Evolutionary conservation across 352 stramenopile species (phyloP), one percentile per base, ranked within the genome.

Genomic region (Pythium brassicae): DNA sequence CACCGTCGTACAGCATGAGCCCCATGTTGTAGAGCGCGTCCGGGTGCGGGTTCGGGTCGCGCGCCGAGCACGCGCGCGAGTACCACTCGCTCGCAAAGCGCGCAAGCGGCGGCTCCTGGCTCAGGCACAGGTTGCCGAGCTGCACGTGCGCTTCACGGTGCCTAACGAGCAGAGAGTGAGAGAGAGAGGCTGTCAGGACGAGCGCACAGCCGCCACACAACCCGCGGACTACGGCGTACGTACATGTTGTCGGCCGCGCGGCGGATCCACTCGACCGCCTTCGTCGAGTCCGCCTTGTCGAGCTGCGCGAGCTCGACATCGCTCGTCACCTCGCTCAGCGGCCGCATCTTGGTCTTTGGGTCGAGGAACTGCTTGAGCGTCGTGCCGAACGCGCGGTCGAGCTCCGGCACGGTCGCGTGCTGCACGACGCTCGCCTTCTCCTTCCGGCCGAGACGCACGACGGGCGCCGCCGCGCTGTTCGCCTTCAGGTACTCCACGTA

Each of bases 21-120:
- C 81, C 85, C 32, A 95, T 76, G 65, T 93, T 93, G 65, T 92
- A 93, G 15, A 93, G 64, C 37, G 85, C 85, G 57, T 95, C 85
- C 2, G 83, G 73, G 62, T 93, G 81, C 45, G 83, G 81, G 17
- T 75, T 73, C 26, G 67, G 70, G 43, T 79, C 57, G 55, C 73
- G 72, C 10, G 69, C 65, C 4, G 62, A 63, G 19, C 71, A 76
- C 47, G 90, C 72, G 37, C 71, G 72, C 23, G 72, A 77, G 63
- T 91, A 94, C 85, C 85, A 94, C 44, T 78, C 70, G 32, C 75
- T 83, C 15, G 82, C 85, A 43, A 83, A 71, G 47, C 76, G 64
- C 19, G 79, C 76, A 39, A 94, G 76, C 25, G 85, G 85, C 15
- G 85, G 83, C 45, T 92, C 81, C 35, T 94, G 80, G 26, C 74